These are phyloP conservation scores for Microbotryum violaceum DNA, from an alignment of 1,284 basidiomycete species.

Conservation along the genomic window DNA sequence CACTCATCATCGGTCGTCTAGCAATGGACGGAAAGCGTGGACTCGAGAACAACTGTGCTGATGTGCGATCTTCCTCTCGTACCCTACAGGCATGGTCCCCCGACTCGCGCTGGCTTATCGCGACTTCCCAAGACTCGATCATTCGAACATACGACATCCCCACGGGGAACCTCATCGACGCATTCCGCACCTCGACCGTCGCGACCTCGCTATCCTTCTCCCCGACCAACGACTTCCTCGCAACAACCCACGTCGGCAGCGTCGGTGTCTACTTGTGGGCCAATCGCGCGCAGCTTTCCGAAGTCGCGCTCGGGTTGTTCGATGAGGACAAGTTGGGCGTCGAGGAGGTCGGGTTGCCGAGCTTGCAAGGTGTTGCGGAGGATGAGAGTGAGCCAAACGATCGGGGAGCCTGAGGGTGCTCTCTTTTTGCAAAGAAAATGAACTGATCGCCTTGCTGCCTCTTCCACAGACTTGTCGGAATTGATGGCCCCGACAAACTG, in stretches of 20 bases:
- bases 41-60: too few relatives aligned
- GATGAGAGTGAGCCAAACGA: constrained; percentile 38
- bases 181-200: constrained; percentile 79
- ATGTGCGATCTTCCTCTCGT: not conserved
- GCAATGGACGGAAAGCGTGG: too few relatives aligned
- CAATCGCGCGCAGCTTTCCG: constrained; percentile 86
- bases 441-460: not conserved
- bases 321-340: constrained; percentile 60
- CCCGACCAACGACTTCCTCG: constrained; percentile 90
- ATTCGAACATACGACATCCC: constrained; percentile 96
- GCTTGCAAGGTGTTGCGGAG: constrained; percentile 66
- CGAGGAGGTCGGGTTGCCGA: constrained; percentile 62
- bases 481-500: constrained; percentile 19
- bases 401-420: not conserved
- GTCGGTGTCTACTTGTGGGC: constrained; percentile 95
- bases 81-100: constrained; percentile 65
- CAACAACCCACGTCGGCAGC: constrained; percentile 87
- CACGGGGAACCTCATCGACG: constrained; percentile 82
- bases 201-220: constrained; percentile 88
- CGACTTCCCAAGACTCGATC: constrained; percentile 78
- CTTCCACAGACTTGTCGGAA: constrained; percentile 17
- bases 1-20: not conserved
- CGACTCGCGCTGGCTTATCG: constrained; percentile 86
- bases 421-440: too few relatives aligned
- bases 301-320: constrained; percentile 72